A percentile compares a stretch with the other conserved stretches of the same genome.
Conservation (phyloP, 345 rosid species). For the Syzygium oleosum region DNA sequence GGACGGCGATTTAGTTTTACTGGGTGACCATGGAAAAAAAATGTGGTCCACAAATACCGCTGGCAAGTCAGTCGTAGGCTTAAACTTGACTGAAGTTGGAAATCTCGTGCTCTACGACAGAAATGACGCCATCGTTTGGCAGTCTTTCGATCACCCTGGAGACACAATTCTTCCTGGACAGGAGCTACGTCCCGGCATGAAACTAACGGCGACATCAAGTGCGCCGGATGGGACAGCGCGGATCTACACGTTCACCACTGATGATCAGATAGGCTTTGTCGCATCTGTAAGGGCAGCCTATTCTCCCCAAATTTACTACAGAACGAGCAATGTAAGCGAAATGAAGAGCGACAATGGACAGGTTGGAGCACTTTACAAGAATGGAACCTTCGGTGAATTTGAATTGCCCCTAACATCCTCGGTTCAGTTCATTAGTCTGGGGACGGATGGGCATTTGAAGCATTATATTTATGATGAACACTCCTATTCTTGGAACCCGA, state of each 20-base stretch:
- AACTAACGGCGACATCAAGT: fast-evolving
- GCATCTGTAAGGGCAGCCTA: neutral
- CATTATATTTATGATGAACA: fast-evolving
- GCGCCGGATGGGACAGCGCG: fast-evolving
- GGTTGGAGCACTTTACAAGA: neutral
- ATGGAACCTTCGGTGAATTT: neutral
- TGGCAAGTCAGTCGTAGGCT: neutral
- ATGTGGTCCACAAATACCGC: neutral
- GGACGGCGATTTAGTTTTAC: neutral
- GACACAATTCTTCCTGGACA: neutral
- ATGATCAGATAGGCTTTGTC: neutral
- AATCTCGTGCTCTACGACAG: neutral
- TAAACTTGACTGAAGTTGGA: neutral
- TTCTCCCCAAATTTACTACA: neutral
- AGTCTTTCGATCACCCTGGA: neutral
- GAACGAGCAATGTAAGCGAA: fast-evolving
- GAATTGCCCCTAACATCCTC: fast-evolving
- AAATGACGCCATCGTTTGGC: neutral
- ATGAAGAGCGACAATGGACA: neutral
- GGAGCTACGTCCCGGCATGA: neutral
- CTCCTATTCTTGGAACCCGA: neutral
- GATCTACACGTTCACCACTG: neutral
- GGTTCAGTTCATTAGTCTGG: fast-evolving
- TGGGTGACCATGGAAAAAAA: neutral
- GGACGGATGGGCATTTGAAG: fast-evolving